Percentiles rank a stretch among this genome's conserved stretches.
Conservation (phyloP, 1,139 yeast species). For the Sugiyamaella paludigena region DNA sequence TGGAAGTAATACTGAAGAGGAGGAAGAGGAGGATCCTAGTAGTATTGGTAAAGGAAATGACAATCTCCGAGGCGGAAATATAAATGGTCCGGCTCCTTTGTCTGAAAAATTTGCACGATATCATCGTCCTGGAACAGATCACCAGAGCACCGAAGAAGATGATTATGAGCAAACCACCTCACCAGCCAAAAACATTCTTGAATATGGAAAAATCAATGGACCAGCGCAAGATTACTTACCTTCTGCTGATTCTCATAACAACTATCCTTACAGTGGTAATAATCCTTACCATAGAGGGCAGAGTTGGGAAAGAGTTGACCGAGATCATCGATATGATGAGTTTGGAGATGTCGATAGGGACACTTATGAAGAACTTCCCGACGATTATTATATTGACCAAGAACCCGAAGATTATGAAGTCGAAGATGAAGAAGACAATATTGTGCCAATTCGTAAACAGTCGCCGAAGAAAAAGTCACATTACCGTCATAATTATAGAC, state of each 20-base stretch:
- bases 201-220: background rate
- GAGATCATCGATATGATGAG: slow-evolving; percentile 9
- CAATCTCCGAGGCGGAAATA: too few species aligned
- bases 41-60: too few species aligned
- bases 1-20: too few species aligned
- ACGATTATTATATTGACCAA: slow-evolving; percentile 7
- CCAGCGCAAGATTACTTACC: background rate
- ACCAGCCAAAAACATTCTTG: background rate
- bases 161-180: too few species aligned
- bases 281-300: slow-evolving; percentile 6
- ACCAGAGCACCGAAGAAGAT: too few species aligned
- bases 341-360: slow-evolving; percentile 6
- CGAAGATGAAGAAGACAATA: background rate
- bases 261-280: background rate
- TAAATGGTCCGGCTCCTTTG: too few species aligned
- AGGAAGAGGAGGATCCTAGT: too few species aligned
- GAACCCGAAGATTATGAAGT: slow-evolving; percentile 7
- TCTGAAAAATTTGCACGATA: too few species aligned
- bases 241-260: background rate
- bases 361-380: slow-evolving; percentile 7
- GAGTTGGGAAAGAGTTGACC: slow-evolving; percentile 6
- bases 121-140: too few species aligned
- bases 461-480: background rate
- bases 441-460: background rate
- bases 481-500: too few species aligned